Conservation (phyloP, 441 rosid genomes). For the Codiaeum variegatum region DNA sequence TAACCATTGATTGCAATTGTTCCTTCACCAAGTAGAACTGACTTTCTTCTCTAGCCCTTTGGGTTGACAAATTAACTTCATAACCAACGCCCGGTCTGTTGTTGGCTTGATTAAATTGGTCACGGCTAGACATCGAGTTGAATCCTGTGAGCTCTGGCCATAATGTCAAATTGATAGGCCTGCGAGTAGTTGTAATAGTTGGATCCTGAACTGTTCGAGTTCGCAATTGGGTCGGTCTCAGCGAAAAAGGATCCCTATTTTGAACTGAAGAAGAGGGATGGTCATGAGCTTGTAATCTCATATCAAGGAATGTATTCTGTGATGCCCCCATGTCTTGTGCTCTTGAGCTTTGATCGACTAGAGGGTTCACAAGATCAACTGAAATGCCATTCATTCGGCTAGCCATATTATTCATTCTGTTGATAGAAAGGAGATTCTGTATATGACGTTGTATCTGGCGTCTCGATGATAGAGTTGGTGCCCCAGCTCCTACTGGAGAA, state of each 20-base stretch:
- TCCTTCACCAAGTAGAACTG: conserved; percentile 50
- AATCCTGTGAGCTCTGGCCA: conserved; percentile 48
- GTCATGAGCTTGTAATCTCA: conserved; percentile 30
- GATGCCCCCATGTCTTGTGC: conserved; percentile 33
- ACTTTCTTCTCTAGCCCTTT: conserved; percentile 36
- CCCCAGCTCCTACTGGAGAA: conserved; percentile 71
- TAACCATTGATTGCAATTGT: conserved; percentile 66
- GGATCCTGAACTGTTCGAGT: conserved; percentile 38
- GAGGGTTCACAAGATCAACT: conserved; percentile 39
- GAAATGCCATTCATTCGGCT: conserved; percentile 42
- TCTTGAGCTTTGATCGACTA: conserved; percentile 37
- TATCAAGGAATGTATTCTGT: conserved; percentile 36
- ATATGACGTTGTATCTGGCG: conserved; percentile 82
- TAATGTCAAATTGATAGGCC: conserved; percentile 41
- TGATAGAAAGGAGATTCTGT: conserved; percentile 58
- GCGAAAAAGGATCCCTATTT: conserved; percentile 36
- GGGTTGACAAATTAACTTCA: conserved; percentile 30
- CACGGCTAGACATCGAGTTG: conserved; percentile 33
- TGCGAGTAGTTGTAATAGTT: conserved; percentile 24
- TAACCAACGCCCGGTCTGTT: conserved; percentile 38
- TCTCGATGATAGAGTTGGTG: conserved; percentile 72
- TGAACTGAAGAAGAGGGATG: conserved; percentile 40
- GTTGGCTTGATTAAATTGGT: conserved; percentile 39
- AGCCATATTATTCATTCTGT: conserved; percentile 44
- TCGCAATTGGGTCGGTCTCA: conserved; percentile 40